These are phyloP conservation scores for Penicillium canariense DNA, from an alignment of 495 filamentous ascomycete species.

Conservation along the genomic window DNA sequence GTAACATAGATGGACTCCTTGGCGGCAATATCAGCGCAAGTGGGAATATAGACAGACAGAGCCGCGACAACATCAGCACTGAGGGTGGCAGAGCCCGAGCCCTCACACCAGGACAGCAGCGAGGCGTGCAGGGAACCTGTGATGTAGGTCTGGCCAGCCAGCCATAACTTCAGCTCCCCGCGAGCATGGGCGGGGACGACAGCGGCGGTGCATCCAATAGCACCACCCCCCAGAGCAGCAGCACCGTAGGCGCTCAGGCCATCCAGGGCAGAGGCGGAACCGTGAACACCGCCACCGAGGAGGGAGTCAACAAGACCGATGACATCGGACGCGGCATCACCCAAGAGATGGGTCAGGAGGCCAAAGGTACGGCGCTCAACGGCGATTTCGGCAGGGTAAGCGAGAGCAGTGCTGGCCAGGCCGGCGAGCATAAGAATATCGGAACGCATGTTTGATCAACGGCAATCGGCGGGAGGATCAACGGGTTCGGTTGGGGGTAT, in stretches of 20 bases:
- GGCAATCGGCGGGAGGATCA: not conserved
- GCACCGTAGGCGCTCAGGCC: constrained; percentile 39
- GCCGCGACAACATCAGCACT: constrained; percentile 28
- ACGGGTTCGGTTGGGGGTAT: constrained; percentile 3
- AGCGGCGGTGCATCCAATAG: constrained; percentile 38
- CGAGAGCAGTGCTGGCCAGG: constrained; percentile 38
- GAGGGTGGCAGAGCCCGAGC: constrained; percentile 9
- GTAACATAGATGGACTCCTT: constrained; percentile 40
- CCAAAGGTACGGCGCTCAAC: constrained; percentile 33
- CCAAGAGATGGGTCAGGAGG: constrained; percentile 18
- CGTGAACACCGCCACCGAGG: constrained; percentile 23
- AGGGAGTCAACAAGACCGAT: constrained; percentile 20
- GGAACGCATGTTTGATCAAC: constrained; percentile 38
- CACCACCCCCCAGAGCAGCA: constrained; percentile 40
- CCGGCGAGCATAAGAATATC: constrained; percentile 38
- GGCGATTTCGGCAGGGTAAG: constrained; percentile 31
- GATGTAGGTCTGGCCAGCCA: constrained; percentile 27
- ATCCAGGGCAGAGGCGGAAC: constrained; percentile 23
- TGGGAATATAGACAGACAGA: constrained; percentile 38
- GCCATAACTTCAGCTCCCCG: constrained; percentile 34
- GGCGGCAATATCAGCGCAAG: constrained; percentile 36
- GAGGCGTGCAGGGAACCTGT: constrained; percentile 20
- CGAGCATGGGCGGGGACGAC: constrained; percentile 31
- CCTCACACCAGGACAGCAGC: constrained; percentile 16
- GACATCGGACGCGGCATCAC: constrained; percentile 20